Evolutionary conservation across 2,329 filamentous ascomycete species (phyloP).

Genomic region (Sclerotinia nivalis): DNA sequence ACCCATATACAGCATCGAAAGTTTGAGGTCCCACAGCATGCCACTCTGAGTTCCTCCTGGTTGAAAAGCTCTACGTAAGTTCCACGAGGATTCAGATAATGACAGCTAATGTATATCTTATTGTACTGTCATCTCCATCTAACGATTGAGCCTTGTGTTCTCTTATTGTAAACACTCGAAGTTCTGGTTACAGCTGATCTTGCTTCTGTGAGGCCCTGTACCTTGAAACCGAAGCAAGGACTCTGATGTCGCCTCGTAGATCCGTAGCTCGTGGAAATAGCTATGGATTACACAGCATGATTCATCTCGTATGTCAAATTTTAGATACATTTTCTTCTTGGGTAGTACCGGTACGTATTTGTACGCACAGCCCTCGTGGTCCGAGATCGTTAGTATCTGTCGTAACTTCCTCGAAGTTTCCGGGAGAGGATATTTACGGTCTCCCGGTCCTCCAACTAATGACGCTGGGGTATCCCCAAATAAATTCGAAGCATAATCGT

Average conservation of each 20-base stretch:
- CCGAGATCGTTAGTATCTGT: constrained; percentile 13
- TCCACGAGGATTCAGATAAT: not conserved
- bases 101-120: not conserved
- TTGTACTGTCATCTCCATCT: not conserved
- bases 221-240: not conserved
- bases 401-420: constrained; percentile 12
- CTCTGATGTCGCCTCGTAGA: not conserved
- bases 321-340: constrained; percentile 10
- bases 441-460: constrained; percentile 9
- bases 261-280: not conserved
- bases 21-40: not conserved
- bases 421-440: constrained; percentile 8
- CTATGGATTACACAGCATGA: constrained; percentile 13
- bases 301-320: not conserved
- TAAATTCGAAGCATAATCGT: not conserved
- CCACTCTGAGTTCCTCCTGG: not conserved
- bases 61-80: not conserved
- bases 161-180: not conserved
- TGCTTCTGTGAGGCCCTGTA: not conserved
- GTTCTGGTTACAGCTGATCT: not conserved
- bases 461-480: constrained; percentile 1
- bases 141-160: not conserved
- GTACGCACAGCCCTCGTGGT: constrained; percentile 2
- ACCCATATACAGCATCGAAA: constrained; percentile 10
- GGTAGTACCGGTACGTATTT: not conserved